Percentiles rank a stretch among this genome's conserved stretches.
phyloP scores from a whole-genome alignment of 2,329 filamentous ascomycete genomes.

The Cladorrhinum sp. region DNA sequence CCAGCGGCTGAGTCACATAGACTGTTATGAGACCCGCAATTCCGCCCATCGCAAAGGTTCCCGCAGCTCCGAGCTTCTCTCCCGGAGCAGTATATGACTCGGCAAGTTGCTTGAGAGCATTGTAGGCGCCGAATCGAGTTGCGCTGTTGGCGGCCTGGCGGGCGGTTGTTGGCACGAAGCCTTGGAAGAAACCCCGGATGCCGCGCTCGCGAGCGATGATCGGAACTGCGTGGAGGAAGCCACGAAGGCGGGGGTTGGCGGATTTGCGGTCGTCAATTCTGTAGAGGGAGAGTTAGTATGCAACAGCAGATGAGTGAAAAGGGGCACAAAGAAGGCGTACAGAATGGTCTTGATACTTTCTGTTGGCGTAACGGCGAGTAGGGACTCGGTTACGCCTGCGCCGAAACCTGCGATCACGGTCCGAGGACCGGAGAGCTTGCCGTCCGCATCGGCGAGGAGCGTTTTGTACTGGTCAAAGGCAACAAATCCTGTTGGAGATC shows the following conservation, averaged over 20 bases:
- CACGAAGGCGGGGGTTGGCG: conserved; percentile 78
- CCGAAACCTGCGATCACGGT: conserved; percentile 94
- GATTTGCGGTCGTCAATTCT: conserved; percentile 94
- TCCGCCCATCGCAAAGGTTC: conserved; percentile 88
- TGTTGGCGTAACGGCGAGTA: conserved; percentile 92
- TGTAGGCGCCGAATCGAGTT: conserved; percentile 87
- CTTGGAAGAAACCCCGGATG: conserved; percentile 90
- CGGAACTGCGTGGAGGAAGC: conserved; percentile 85
- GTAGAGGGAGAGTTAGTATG: not conserved
- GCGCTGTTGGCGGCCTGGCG: conserved; percentile 94
- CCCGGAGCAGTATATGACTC: conserved; percentile 90
- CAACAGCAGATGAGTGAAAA: too few relatives aligned
- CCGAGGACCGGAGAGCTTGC: conserved; percentile 83
- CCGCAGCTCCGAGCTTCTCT: conserved; percentile 84
- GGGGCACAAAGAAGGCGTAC: conserved; percentile 39
- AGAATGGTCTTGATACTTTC: conserved; percentile 98
- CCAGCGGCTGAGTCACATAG: conserved; percentile 69
- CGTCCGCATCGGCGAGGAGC: conserved; percentile 75
- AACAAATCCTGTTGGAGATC: conserved; percentile 65
- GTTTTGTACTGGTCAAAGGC: conserved; percentile 94
- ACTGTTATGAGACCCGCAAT: conserved; percentile 90
- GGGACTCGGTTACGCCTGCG: conserved; percentile 88
- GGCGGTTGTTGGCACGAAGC: conserved; percentile 90
- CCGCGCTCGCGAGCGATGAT: conserved; percentile 88
- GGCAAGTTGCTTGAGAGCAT: conserved; percentile 82